Base-by-base conservation (phyloP, 2,329 filamentous ascomycete genomes). In the Cladosporium austrohemisphaericum region DNA sequence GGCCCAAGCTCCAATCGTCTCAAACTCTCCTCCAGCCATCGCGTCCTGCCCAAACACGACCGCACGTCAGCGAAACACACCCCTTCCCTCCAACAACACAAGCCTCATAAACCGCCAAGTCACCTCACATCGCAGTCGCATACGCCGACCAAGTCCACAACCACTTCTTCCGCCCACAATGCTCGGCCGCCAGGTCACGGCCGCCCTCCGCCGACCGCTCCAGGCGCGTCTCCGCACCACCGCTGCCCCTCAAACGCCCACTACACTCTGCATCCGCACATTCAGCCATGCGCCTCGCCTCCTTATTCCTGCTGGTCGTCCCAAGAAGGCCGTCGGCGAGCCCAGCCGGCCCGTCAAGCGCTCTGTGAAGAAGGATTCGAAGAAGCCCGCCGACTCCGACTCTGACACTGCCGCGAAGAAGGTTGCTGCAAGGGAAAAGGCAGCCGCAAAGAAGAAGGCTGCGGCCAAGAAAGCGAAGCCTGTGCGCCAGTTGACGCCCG, bases 321-420 rank as follows among this genome's bases (percentile, higher is more conserved):
- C 62, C n/a, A 59, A 60, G 49, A 58, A 52, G 29, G 59, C 59
- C n/a, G 62, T 64, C 18, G 62, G 61, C 47, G 62, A 65, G 49
- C 60, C 62, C 1, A 62, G 60, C 13, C 51, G 54, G 10, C 57
- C 60, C 0, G 59, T 64, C 22, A 64, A 64, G 50, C 60, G 61
- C 28, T 53, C 57, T 14, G 60, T 61, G 28, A 65, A 64, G 48
- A 54, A 55, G 40, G 44, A 51, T 20, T 55, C 60, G 23, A 47
- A 47, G 37, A 32, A 29, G 25, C 26, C 55, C 8, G 54, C 55
- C 32, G 52, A 55, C 26, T 35, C 41, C 23, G 40, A 54, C 43
- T 53, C 51, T 13, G 53, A 50, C 18, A 53, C 55, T 16, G 44
- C 60, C 22, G 57, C 57, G 20, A 57, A 58, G 53, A 52, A 59